Percentiles rank a stretch among this genome's conserved stretches.
These are phyloP conservation scores for Ceratocystis lukuohia DNA, from an alignment of 2,329 filamentous ascomycete genomes.

Conservation along the genomic window DNA sequence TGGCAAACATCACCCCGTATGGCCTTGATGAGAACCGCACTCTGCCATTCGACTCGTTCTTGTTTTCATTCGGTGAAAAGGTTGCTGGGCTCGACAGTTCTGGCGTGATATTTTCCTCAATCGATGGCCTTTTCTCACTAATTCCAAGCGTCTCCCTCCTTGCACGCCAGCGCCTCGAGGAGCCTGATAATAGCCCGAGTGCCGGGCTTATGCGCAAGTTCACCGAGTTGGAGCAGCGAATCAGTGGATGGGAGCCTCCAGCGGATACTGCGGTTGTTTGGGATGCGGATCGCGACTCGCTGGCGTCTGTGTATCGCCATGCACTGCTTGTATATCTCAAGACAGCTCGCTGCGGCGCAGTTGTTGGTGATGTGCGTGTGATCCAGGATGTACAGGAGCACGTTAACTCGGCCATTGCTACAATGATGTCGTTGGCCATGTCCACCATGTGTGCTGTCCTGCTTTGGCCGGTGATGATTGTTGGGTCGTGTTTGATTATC, in stretches of 20 bases:
- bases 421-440: constrained; percentile 18
- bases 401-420: constrained; percentile 17
- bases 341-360: constrained; percentile 13
- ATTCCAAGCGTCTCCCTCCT: constrained; percentile 15
- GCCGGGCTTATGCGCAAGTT: constrained; percentile 9
- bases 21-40: constrained; percentile 18
- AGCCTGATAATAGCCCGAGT: constrained; percentile 13
- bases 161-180: constrained; percentile 16
- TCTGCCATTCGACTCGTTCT: constrained; percentile 15
- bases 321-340: constrained; percentile 16
- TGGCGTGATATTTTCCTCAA: constrained; percentile 18
- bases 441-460: constrained; percentile 18
- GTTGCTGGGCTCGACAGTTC: constrained; percentile 14
- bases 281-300: constrained; percentile 18
- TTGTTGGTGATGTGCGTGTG: constrained; percentile 15
- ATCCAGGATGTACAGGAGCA: constrained; percentile 19
- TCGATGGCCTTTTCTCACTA: constrained; percentile 17
- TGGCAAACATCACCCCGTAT: constrained; percentile 19
- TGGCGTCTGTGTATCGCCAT: constrained; percentile 18
- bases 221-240: constrained; percentile 15
- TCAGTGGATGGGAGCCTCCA: constrained; percentile 15
- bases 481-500: constrained; percentile 18
- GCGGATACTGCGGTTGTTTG: constrained; percentile 12
- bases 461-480: constrained; percentile 19
- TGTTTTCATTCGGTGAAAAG: constrained; percentile 17